Percentiles rank a stretch among this genome's conserved stretches.
Conservation (phyloP, 352 stramenopile species). For the Globisporangium echinulatum region DNA sequence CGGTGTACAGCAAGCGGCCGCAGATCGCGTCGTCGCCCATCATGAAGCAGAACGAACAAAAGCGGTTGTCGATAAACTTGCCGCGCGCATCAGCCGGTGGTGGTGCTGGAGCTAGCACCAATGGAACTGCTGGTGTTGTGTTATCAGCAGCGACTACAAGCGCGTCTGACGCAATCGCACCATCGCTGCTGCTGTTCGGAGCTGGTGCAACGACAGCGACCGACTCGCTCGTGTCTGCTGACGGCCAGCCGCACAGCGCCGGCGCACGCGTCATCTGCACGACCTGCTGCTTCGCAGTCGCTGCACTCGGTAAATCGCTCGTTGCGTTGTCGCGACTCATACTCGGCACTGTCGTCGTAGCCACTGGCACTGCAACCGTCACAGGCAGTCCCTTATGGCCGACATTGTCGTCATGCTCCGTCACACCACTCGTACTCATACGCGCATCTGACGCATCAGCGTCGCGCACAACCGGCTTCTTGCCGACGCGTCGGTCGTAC, state of each 20-base stretch:
- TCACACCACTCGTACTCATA: conserved; percentile 1
- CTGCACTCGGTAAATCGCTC: background rate
- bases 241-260: conserved; percentile 40
- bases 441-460: conserved; percentile 20
- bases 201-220: background rate
- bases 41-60: conserved; percentile 78
- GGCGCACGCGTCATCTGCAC: conserved; percentile 30
- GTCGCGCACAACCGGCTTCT: conserved; percentile 44
- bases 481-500: conserved; percentile 59
- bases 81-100: background rate
- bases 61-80: conserved; percentile 55
- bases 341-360: background rate
- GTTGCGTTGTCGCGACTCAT: background rate
- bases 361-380: background rate
- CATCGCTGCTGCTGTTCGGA: background rate
- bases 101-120: no score
- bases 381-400: background rate
- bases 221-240: background rate
- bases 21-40: conserved; percentile 66
- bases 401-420: background rate
- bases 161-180: background rate
- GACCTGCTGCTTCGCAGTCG: conserved; percentile 1
- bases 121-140: no score
- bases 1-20: conserved; percentile 76
- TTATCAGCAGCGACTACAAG: background rate